phyloP scores from a whole-genome alignment of 768 basidiomycete genomes.

The Crassisporium funariophilum region DNA sequence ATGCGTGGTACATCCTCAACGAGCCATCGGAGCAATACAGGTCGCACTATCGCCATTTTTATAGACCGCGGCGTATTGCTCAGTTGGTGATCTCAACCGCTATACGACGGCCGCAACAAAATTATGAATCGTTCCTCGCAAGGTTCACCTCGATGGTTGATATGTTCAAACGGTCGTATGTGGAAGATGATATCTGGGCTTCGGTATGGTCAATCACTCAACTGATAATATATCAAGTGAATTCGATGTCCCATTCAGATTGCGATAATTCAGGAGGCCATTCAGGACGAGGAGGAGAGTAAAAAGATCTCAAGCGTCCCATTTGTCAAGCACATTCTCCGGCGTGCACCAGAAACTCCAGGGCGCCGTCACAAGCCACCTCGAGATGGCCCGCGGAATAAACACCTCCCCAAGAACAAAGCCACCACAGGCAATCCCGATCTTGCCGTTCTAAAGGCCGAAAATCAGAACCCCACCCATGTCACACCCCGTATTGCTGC shows the following conservation, averaged over 20 bases:
- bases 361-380: constrained; percentile 2
- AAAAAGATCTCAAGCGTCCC: constrained; percentile 22
- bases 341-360: constrained; percentile 13
- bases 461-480: constrained; percentile 56
- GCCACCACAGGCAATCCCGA: constrained; percentile 50
- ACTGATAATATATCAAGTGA: neutral
- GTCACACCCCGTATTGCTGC: constrained; percentile 63
- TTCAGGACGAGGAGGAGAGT: constrained; percentile 24
- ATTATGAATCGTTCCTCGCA: constrained; percentile 36
- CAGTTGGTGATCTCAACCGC: constrained; percentile 47
- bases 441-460: constrained; percentile 53
- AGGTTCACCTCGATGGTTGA: constrained; percentile 35
- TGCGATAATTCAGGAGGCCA: constrained; percentile 30
- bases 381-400: constrained; percentile 5
- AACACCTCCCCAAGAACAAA: constrained; percentile 12
- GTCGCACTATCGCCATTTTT: constrained; percentile 48
- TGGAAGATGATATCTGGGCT: constrained; percentile 33
- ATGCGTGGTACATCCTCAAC: constrained; percentile 63
- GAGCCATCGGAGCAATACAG: constrained; percentile 49
- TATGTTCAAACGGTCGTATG: constrained; percentile 35
- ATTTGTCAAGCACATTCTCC: constrained; percentile 29
- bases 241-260: constrained; percentile 21
- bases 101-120: constrained; percentile 28
- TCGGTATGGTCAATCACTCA: constrained; percentile 38
- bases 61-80: constrained; percentile 49